Base-by-base conservation (phyloP, 495 filamentous ascomycete species). In the Hypoxylon rickii region DNA sequence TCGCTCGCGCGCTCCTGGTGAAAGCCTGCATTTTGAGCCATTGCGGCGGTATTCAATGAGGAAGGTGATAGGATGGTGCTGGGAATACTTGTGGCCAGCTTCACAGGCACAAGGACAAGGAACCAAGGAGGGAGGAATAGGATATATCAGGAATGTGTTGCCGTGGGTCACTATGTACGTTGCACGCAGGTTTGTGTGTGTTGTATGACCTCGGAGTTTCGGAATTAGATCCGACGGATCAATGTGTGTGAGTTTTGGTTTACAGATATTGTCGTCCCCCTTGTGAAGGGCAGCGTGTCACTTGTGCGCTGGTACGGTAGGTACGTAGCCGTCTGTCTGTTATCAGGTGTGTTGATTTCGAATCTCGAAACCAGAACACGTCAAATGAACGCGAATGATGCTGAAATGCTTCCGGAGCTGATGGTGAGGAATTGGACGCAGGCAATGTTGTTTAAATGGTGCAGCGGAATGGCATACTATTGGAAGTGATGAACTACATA, bases 151-250 rank as follows among this genome's bases (percentile, higher is more conserved):
- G 21, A 20, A 34, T 20, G 22, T 19, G 39, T 44, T 20, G 18
- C 40, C 17, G 16, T 22, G 40, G 40, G 32, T 29, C n/a, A 32
- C 40, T 55, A 41, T 36, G 44, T 46, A 55, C 3, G 50, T 17
- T 29, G 24, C 18, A 37, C 40, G 32, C 31, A 22, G 34, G 8
- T 12, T 37, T 44, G 32, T 31, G 11, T 29, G 19, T 50, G 10
- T 42, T n/a, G n/a, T 18, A 40, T 24, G 24, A 2, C 26, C 44
- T 61, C 58, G 58, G 58, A 51, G 38, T 18, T 51, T 51, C 58
- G 51, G 46, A 45, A 39, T 5, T 61, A 55, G 32, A 36, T n/a
- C 26, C 42, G 15, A 43, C 46, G 36, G 44, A 21, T 31, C 13
- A 55, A 32, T 3, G 29, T 44, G 50, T 51, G 7, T 45, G 42